A percentile compares a stretch with the other conserved stretches of the same genome.
These are phyloP conservation scores for Phlyctochytrium planicorne DNA, from an alignment of 192 early-diverging fungal genomes.

Conservation along the genomic window DNA sequence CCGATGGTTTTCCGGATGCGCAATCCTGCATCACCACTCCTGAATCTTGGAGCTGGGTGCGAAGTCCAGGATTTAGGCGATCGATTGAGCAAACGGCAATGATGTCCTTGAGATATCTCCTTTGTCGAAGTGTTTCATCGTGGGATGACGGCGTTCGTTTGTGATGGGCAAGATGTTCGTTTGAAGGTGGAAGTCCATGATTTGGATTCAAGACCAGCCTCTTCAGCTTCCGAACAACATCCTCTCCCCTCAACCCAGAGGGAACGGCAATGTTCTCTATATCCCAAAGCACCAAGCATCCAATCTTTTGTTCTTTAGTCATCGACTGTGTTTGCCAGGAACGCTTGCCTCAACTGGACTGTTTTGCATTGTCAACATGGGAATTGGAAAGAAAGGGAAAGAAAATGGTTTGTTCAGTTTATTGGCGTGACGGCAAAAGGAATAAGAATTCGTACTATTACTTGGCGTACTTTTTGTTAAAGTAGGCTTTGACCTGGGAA, in stretches of 20 bases:
- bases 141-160: too few relatives aligned
- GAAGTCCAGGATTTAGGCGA: neutral
- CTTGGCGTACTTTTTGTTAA: slow-evolving; percentile 31
- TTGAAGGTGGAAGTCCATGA: too few relatives aligned
- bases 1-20: neutral
- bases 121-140: too few relatives aligned
- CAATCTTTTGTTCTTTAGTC: too few relatives aligned
- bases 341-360: too few relatives aligned
- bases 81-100: slow-evolving; percentile 1
- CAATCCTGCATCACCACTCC: neutral
- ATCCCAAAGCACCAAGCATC: slow-evolving; percentile 1
- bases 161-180: too few relatives aligned
- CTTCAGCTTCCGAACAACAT: slow-evolving; percentile 1
- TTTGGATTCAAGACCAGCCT: neutral
- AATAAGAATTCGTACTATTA: too few relatives aligned
- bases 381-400: too few relatives aligned
- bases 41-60: neutral
- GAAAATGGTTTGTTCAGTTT: too few relatives aligned
- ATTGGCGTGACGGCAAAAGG: too few relatives aligned
- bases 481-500: slow-evolving; percentile 45
- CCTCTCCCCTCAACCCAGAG: neutral
- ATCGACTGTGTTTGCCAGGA: too few relatives aligned
- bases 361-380: too few relatives aligned
- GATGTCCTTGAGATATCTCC: neutral
- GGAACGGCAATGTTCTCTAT: slow-evolving; percentile 1